Evolutionary conservation across 2,329 filamentous ascomycete species (phyloP), one percentile per base, ranked within the genome.

Genomic region (Cladosporium sp.): DNA sequence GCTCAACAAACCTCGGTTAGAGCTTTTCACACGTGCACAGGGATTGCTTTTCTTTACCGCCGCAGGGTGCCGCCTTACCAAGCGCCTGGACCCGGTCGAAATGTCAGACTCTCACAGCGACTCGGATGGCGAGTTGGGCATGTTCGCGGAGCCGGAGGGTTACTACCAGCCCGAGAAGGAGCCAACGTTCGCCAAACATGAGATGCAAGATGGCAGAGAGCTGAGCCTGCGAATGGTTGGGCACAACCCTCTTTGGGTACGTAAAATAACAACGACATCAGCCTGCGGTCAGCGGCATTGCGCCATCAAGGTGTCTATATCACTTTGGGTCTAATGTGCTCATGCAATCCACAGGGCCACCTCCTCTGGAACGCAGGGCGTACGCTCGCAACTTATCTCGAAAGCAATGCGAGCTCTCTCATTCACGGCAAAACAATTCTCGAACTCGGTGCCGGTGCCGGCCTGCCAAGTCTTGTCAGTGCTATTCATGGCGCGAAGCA

Each of bases 281-380:
- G 41, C 3, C 41, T 63, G 28, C 36, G 24, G 34, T 59, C 15
- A 12, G 30, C 47, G 60, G 26, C 34, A 30, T 36, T 28, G 10
- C 34, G 41, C 55, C 51, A 65, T 55, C 51, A 55, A 51, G 47
- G 54, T 65, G 55, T 65, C 49, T 55, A 52, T 49, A 68, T 28
- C 55, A 36, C 26, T 28, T 54, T 21, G n/a, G 24, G 51, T 57
- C 61, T 64, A 64, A 64, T 26, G 21, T 59, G 41, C 65, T 59
- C 47, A 47, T 57, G 30, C 36, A 28, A n/a, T 30, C 51, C 30
- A 28, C 66, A 87, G 87, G 93, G 92, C 18, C 92, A 97, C 78
- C 86, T 91, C 70, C 85, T 97, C 34, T 98, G 94, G 94, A 96
- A 97, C 78, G 93, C 92, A 68, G 90, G 90, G 67, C 90, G 91